Percentiles rank a stretch among this genome's conserved stretches.
Evolutionary conservation across 768 basidiomycete genomes (phyloP).

Genomic region (Boletus tylopilopsis): DNA sequence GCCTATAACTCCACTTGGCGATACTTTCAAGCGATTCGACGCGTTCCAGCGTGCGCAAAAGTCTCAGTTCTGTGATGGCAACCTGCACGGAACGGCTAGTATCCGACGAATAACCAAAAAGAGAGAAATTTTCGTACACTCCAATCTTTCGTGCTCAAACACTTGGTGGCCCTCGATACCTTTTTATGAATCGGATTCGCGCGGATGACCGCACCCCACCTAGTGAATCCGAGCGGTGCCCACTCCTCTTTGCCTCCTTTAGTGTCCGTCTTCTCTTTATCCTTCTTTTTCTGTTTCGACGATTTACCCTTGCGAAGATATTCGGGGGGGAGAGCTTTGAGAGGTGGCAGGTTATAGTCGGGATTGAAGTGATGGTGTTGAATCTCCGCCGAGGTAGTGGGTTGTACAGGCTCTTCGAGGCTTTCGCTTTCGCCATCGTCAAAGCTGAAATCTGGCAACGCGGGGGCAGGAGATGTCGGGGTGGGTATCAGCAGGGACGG

Average conservation of each 20-base stretch:
- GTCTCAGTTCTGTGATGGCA: conserved; percentile 73
- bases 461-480: conserved; percentile 32
- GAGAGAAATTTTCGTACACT: conserved; percentile 47
- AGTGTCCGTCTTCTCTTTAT: conserved; percentile 46
- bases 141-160: conserved; percentile 79
- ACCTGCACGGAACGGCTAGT: conserved; percentile 41
- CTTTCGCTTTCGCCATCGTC: conserved; percentile 28
- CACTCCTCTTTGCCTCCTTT: conserved; percentile 61
- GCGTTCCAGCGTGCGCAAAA: conserved; percentile 76
- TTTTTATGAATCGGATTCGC: conserved; percentile 76
- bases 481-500: conserved; percentile 34
- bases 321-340: conserved; percentile 53
- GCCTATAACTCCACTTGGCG: conserved; percentile 87
- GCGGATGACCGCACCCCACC: conserved; percentile 70
- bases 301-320: conserved; percentile 48
- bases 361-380: conserved; percentile 40
- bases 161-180: conserved; percentile 69
- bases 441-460: conserved; percentile 32
- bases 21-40: conserved; percentile 80
- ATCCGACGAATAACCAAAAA: background rate
- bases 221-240: conserved; percentile 58
- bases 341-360: conserved; percentile 51
- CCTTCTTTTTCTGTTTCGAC: conserved; percentile 49
- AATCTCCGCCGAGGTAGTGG: conserved; percentile 13
- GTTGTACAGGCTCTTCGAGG: conserved; percentile 15